Evolutionary conservation across 2,329 filamentous ascomycete species (phyloP).

Genomic region (Fusarium newnesense): DNA sequence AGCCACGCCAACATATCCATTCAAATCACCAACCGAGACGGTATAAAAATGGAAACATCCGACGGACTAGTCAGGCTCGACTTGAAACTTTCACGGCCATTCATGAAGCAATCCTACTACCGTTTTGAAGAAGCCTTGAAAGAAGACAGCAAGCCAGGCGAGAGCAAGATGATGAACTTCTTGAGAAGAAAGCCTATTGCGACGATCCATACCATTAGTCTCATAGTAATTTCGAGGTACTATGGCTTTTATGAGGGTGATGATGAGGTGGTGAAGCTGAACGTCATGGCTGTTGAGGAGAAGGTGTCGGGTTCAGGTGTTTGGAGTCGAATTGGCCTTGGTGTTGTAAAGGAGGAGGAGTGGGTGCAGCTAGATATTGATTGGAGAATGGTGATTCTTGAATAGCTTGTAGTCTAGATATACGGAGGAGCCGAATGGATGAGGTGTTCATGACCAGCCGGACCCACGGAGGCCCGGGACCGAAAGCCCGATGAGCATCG

Average conservation of each 20-base stretch:
- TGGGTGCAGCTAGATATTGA: background rate
- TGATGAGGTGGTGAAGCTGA: background rate
- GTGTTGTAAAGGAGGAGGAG: background rate
- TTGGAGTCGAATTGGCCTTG: slow-evolving; percentile 7
- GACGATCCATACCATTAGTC: rapidly evolving
- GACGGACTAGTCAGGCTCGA: background rate
- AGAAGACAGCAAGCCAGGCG: rapidly evolving
- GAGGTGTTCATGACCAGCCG: background rate
- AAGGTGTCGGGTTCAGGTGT: background rate
- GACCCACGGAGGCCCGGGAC: background rate
- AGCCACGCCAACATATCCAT: background rate
- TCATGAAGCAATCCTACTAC: background rate
- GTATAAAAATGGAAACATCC: background rate
- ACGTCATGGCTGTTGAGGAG: slow-evolving; percentile 1
- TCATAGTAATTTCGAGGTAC: background rate
- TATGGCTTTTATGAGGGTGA: background rate
- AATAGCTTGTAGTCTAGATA: background rate
- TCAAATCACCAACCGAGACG: rapidly evolving
- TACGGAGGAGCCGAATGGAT: background rate
- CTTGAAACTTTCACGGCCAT: background rate
- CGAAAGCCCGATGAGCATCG: background rate
- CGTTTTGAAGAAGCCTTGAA: background rate
- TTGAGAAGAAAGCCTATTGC: background rate
- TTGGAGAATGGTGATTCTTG: slow-evolving; percentile 8
- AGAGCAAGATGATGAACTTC: background rate